Evolutionary conservation across 2,329 filamentous ascomycete species (phyloP), one percentile per base, ranked within the genome.

Genomic region (Monilinia fructicola): DNA sequence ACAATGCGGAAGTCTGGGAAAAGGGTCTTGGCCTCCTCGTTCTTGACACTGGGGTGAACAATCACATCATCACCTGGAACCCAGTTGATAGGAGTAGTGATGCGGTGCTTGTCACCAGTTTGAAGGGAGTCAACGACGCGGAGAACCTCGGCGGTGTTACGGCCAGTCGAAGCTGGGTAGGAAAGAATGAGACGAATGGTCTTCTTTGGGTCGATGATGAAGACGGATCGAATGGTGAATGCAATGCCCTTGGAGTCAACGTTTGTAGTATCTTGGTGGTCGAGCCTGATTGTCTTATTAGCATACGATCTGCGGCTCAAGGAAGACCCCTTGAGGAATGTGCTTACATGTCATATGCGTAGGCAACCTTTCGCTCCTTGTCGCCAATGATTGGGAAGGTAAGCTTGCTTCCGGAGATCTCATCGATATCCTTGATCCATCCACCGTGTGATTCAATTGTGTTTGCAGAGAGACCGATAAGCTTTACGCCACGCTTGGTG

Each of bases 151-250:
- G 87, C 84, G 69, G 89, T 88, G 84, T 93, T 93, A 77, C 90
- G 88, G 80, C 93, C 93, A 55, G 92, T 96, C 67, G 90, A 93
- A 69, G 93, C 93, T 54, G 93, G 93, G 84, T 97, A 97, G 77
- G 91, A 89, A 82, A 97, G 90, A 78, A 92, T 96, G 78, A 93
- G 87, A 74, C 93, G 90, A 81, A 97, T 95, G 79, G 90, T 94
- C 88, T 96, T 97, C 80, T 87, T 87, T 71, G 93, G 93, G 83
- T 97, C 93, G 79, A 97, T 95, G 81, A 97, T 84, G 85, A 96
- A 97, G 77, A 97, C 93, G 74, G 90, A 92, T 76, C 93, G 92
- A 81, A 97, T 96, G 74, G 93, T 97, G 81, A 96, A 94, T 66
- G 93, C 92, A 74, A 94, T 90, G 73, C 90, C 90, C 85, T 92